Percentiles rank a stretch among this genome's conserved stretches.
Conservation (phyloP, 371 early-diverging fungal species). For the Quaeritorhiza haematococci region DNA sequence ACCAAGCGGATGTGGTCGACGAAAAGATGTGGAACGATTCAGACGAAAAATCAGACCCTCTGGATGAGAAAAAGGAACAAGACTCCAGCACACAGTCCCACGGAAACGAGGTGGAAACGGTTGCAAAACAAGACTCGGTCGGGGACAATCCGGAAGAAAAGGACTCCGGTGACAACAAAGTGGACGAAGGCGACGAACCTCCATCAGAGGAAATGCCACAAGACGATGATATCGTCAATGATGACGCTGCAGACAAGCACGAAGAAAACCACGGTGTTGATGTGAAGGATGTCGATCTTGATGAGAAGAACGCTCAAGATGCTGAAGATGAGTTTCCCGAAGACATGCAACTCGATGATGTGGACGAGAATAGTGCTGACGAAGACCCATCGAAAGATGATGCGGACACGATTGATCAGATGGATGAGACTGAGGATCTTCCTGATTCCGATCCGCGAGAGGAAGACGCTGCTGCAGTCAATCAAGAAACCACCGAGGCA, state of each 20-base stretch:
- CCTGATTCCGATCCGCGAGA: neutral
- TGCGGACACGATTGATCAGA: constrained; percentile 28
- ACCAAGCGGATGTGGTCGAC: constrained; percentile 87
- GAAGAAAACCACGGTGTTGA: constrained; percentile 43
- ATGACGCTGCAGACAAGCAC: constrained; percentile 44
- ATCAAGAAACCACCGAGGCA: neutral
- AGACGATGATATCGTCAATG: constrained; percentile 47
- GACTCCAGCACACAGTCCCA: constrained; percentile 14
- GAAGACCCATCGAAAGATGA: constrained; percentile 29
- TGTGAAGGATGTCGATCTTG: constrained; percentile 27
- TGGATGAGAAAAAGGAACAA: constrained; percentile 44
- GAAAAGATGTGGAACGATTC: constrained; percentile 96
- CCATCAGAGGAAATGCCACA: constrained; percentile 36
- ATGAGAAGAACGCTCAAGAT: constrained; percentile 2
- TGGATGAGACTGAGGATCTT: constrained; percentile 8
- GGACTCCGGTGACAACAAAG: constrained; percentile 16
- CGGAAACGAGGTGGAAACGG: constrained; percentile 54
- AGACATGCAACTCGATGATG: constrained; percentile 43
- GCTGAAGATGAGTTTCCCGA: constrained; percentile 12
- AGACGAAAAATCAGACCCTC: constrained; percentile 65
- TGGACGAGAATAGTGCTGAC: constrained; percentile 36
- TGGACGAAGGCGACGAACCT: constrained; percentile 26
- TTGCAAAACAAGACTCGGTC: constrained; percentile 22
- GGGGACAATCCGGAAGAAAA: constrained; percentile 5
- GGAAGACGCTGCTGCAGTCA: constrained; percentile 4